Evolutionary conservation across 495 filamentous ascomycete genomes (phyloP), one percentile per base, ranked within the genome.

Genomic region (Tricharina praecox): DNA sequence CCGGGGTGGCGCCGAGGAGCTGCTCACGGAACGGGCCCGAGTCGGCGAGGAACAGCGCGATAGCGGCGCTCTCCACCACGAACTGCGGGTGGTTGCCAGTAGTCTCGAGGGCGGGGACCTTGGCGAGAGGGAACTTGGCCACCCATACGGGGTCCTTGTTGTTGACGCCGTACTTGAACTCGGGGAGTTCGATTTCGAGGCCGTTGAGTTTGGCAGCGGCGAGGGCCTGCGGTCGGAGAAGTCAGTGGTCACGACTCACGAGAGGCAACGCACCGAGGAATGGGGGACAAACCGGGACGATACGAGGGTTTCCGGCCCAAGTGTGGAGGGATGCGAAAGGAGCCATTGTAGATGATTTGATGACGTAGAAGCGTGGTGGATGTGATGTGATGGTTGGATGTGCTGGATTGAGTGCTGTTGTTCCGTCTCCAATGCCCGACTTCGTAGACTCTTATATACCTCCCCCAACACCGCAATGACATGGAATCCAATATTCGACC

Each of bases 341-440:
- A 3, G 45, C 42, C 42, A 45, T 45, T 48, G 45, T 21, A 32
- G n/a, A n/a, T n/a, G n/a, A n/a, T n/a, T n/a, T n/a, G n/a, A n/a
- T n/a, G n/a, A n/a, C n/a, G n/a, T n/a, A n/a, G n/a, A n/a, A n/a
- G n/a, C n/a, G n/a, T n/a, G n/a, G n/a, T n/a, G n/a, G n/a, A n/a
- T n/a, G n/a, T n/a, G n/a, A n/a, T n/a, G n/a, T n/a, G n/a, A n/a
- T n/a, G n/a, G n/a, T n/a, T n/a, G n/a, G n/a, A n/a, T n/a, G n/a
- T n/a, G n/a, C n/a, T n/a, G n/a, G n/a, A n/a, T n/a, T n/a, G n/a
- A n/a, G n/a, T n/a, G n/a, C n/a, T n/a, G n/a, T n/a, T n/a, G n/a
- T n/a, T n/a, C n/a, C n/a, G n/a, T n/a, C n/a, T n/a, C n/a, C n/a
- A n/a, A n/a, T n/a, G n/a, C n/a, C n/a, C n/a, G n/a, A n/a, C n/a